Conservation (phyloP, 2,329 filamentous ascomycete species). For the Trichoderma citrinoviride region DNA sequence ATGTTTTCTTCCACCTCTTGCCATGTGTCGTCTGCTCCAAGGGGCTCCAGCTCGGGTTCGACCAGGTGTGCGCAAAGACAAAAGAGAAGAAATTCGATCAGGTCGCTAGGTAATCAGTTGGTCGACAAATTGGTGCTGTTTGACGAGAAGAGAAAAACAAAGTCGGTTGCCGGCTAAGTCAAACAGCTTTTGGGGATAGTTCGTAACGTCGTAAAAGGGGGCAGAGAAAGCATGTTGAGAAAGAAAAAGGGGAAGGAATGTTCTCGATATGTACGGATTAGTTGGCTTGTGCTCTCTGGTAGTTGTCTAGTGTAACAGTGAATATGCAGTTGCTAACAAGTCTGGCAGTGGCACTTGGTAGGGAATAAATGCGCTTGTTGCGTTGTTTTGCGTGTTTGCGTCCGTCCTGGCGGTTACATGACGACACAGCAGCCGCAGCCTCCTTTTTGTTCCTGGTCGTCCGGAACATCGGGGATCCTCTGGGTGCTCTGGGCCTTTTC, state of each 20-base stretch:
- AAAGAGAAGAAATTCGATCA: slow-evolving; percentile 7
- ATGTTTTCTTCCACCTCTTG: not conserved
- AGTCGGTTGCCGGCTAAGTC: slow-evolving; percentile 12
- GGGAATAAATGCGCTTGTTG: not conserved
- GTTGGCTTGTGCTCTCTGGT: slow-evolving; percentile 13
- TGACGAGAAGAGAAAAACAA: slow-evolving; percentile 2
- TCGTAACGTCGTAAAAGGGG: slow-evolving; percentile 22
- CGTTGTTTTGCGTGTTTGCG: not conserved
- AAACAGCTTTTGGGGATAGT: slow-evolving; percentile 18
- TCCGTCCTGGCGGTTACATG: slow-evolving; percentile 41
- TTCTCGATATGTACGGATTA: slow-evolving; percentile 21
- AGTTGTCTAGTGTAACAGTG: slow-evolving; percentile 13
- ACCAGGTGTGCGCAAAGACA: slow-evolving; percentile 1
- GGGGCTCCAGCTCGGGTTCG: slow-evolving; percentile 19
- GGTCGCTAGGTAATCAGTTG: slow-evolving; percentile 21
- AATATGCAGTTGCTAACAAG: slow-evolving; percentile 1
- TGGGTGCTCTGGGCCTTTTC: slow-evolving; percentile 22
- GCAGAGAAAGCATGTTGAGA: not conserved
- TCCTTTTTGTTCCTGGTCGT: slow-evolving; percentile 40
- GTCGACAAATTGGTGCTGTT: slow-evolving; percentile 10
- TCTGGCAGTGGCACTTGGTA: not conserved
- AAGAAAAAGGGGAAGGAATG: not conserved
- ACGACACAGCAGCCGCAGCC: slow-evolving; percentile 53
- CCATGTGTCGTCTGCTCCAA: not conserved
- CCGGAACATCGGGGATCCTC: slow-evolving; percentile 26